Base-by-base conservation (phyloP, 2,329 filamentous ascomycete species). In the Fusarium scirpi region DNA sequence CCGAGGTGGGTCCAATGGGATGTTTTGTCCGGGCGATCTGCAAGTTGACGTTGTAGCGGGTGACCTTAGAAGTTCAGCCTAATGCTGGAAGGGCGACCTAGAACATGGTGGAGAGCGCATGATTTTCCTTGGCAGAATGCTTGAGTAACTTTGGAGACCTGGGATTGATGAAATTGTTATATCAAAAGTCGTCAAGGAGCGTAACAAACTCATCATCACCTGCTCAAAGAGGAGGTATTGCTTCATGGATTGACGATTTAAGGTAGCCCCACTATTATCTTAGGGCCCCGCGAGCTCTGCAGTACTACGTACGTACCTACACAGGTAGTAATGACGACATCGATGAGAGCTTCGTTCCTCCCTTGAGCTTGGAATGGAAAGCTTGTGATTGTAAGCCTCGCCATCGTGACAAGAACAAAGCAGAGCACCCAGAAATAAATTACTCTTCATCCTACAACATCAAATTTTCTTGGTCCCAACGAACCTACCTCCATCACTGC, bases 281-380 rank as follows among this genome's bases (percentile, higher is more conserved):
- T 63, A 60, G 29, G 47, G 47, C 49, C 48, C 43, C 49, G 43
- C 30, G 40, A 54, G 30, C 51, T 30, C 32, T 38, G n/a, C 32
- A 38, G 16, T 38, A 18, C 32, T 38, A 38, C 32, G 32, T 34
- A 34, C 30, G 15, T 38, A n/a, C 29, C 29, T 30, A 30, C 29
- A 13, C 6, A n/a, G 18, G 18, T 49, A 38, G 58, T 65, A 29
- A 73, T 73, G 70, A 73, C 70, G 70, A 73, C 70, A 73, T 72
- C 46, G 68, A 72, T 47, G 46, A 16, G 49, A 70, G 49, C 57
- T 63, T 55, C 52, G 54, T 63, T 55, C 52, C 69, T 67, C 67
- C 56, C 56, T 62, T 49, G 27, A 63, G 53, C 64, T 66, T 69
- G 69, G 65, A 72, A 72, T 59, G 65, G 15, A 52, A 64, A 66